phyloP scores from a whole-genome alignment of 805 yeast species.

The Jamesozyma lodderae region DNA sequence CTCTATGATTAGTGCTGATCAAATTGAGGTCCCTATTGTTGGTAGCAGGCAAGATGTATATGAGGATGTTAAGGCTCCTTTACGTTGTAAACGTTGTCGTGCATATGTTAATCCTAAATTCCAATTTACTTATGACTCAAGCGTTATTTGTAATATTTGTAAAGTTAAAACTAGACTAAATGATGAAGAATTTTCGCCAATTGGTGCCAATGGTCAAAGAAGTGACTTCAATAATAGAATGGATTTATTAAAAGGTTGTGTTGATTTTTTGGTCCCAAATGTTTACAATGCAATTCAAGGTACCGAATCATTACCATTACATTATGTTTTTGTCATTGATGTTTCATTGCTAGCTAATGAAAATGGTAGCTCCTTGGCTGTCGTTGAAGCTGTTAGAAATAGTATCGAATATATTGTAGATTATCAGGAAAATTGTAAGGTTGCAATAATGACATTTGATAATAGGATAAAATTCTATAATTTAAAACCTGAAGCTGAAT shows the following conservation, averaged over 20 bases:
- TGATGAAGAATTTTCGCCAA: conserved; percentile 51
- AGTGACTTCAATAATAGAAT: conserved; percentile 39
- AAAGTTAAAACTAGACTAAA: conserved; percentile 65
- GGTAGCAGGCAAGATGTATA: conserved; percentile 14
- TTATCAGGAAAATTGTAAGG: conserved; percentile 36
- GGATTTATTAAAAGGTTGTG: conserved; percentile 74
- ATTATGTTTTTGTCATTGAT: conserved; percentile 68
- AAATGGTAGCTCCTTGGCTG: conserved; percentile 43
- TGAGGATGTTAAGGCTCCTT: conserved; percentile 41
- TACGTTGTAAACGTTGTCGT: conserved; percentile 87
- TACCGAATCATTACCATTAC: conserved; percentile 40
- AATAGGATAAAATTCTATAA: conserved; percentile 64
- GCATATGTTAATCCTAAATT: conserved; percentile 81
- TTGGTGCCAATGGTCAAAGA: conserved; percentile 54
- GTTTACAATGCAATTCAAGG: conserved; percentile 49
- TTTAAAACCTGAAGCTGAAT: conserved; percentile 45
- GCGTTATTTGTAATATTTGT: conserved; percentile 80
- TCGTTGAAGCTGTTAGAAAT: conserved; percentile 62
- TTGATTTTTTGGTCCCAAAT: conserved; percentile 72
- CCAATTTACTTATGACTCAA: conserved; percentile 50
- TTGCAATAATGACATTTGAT: conserved; percentile 74
- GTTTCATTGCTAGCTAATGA: conserved; percentile 52
- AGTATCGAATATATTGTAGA: conserved; percentile 33
- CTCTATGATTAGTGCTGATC: conserved; percentile 36
- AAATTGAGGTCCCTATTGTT: conserved; percentile 45